Conservation (phyloP, 2,329 filamentous ascomycete species). For the Xylariomycetidae sp. region DNA sequence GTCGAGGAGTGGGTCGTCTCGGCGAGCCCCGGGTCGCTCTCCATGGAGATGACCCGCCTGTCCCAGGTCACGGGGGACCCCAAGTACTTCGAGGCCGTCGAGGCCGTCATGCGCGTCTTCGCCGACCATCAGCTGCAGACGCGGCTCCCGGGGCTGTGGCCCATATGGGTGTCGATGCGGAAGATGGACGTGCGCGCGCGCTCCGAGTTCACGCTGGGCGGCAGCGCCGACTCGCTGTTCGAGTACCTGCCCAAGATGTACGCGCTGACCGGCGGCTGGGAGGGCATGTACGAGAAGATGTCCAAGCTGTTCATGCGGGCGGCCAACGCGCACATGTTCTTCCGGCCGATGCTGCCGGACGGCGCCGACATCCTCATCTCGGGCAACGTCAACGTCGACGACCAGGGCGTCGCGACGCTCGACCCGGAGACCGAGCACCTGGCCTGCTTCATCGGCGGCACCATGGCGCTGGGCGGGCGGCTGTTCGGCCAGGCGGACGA, state of each 20-base stretch:
- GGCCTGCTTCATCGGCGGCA: slow-evolving; percentile 66
- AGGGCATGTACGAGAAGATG: slow-evolving; percentile 34
- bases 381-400: slow-evolving; percentile 41
- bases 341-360: slow-evolving; percentile 58
- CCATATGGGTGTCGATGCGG: slow-evolving; percentile 57
- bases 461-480: slow-evolving; percentile 63
- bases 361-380: slow-evolving; percentile 57
- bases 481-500: slow-evolving; percentile 53
- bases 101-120: slow-evolving; percentile 63
- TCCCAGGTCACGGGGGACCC: slow-evolving; percentile 68
- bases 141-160: slow-evolving; percentile 68
- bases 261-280: slow-evolving; percentile 58
- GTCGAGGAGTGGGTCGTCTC: slow-evolving; percentile 36
- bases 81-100: slow-evolving; percentile 71
- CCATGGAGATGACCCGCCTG: slow-evolving; percentile 67
- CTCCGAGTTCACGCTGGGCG: slow-evolving; percentile 31
- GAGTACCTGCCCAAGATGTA: slow-evolving; percentile 61
- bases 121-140: slow-evolving; percentile 62
- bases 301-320: slow-evolving; percentile 47
- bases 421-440: slow-evolving; percentile 51
- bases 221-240: slow-evolving; percentile 38
- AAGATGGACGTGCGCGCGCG: slow-evolving; percentile 37
- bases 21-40: slow-evolving; percentile 57
- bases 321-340: slow-evolving; percentile 60
- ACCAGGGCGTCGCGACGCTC: slow-evolving; percentile 19